Conservation (phyloP, 1,284 basidiomycete species). For the Sporisorium reilianum region DNA sequence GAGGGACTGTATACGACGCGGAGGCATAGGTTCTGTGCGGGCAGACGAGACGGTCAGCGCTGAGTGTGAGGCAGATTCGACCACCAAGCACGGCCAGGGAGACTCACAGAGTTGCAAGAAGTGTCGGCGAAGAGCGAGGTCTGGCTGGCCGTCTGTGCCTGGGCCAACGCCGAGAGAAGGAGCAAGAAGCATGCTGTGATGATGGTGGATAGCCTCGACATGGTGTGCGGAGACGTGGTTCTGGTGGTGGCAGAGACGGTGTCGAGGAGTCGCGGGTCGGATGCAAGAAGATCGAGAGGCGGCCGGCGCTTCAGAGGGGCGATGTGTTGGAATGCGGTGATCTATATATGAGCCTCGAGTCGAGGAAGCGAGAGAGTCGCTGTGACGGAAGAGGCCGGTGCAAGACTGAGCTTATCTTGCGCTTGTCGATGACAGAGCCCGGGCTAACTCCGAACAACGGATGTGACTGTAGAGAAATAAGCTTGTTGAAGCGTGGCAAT, state of each 20-base stretch:
- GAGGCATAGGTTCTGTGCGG: constrained; percentile 43
- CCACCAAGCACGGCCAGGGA: not conserved
- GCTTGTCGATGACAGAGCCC: not conserved
- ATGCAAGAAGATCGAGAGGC: not conserved
- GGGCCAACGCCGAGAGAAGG: constrained; percentile 12
- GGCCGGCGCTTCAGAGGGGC: not conserved
- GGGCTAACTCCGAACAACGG: not conserved
- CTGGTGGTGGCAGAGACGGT: not conserved
- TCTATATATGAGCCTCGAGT: not conserved
- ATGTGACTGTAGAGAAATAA: not conserved
- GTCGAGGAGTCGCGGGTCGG: not conserved
- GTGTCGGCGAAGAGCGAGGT: constrained; percentile 30
- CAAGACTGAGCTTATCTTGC: not conserved
- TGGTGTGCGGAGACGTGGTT: constrained; percentile 7
- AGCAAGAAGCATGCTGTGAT: constrained; percentile 22
- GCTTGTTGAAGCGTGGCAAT: not conserved
- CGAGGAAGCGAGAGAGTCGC: not conserved
- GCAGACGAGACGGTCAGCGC: not conserved
- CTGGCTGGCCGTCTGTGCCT: constrained; percentile 12
- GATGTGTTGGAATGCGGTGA: not conserved
- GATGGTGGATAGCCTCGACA: constrained; percentile 20
- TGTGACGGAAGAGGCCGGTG: constrained; percentile 2
- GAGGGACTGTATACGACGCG: constrained; percentile 42
- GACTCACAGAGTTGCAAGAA: constrained; percentile 43
- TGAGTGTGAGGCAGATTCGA: not conserved